Conservation (phyloP, 2,329 filamentous ascomycete genomes). For the Aureobasidium melanogenum region DNA sequence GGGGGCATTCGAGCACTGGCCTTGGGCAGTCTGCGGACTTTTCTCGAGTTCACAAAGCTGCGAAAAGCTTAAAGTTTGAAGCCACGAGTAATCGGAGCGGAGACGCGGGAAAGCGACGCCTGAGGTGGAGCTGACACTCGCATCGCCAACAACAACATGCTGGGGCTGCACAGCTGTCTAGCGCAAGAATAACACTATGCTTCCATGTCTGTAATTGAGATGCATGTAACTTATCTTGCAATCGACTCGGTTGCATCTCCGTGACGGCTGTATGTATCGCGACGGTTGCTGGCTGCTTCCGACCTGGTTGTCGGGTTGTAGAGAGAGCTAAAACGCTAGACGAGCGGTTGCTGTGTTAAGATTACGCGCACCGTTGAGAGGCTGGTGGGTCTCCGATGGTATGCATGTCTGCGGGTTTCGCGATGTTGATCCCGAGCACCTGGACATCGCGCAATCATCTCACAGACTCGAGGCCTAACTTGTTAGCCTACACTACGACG, state of each 20-base stretch:
- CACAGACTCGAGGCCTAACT: neutral
- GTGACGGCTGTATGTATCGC: neutral
- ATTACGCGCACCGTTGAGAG: constrained; percentile 6
- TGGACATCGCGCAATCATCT: constrained; percentile 11
- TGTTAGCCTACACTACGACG: neutral
- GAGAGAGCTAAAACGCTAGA: neutral
- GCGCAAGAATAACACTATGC: neutral
- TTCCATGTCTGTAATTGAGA: neutral
- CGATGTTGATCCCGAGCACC: neutral
- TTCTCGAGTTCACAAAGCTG: neutral
- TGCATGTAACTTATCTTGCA: neutral
- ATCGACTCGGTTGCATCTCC: neutral
- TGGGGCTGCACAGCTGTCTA: neutral
- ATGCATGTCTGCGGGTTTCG: constrained; percentile 6
- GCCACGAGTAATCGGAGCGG: constrained; percentile 9
- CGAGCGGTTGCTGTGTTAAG: constrained; percentile 11
- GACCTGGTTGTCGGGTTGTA: constrained; percentile 9
- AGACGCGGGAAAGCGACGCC: neutral
- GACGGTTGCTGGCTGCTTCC: neutral
- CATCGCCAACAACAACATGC: neutral
- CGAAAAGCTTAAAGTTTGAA: neutral
- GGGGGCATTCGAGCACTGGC: neutral
- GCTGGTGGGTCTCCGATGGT: constrained; percentile 2
- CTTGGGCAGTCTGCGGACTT: neutral
- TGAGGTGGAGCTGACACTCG: constrained; percentile 7